phyloP scores from a whole-genome alignment of 495 filamentous ascomycete species.

The Penicillium subrubescens region DNA sequence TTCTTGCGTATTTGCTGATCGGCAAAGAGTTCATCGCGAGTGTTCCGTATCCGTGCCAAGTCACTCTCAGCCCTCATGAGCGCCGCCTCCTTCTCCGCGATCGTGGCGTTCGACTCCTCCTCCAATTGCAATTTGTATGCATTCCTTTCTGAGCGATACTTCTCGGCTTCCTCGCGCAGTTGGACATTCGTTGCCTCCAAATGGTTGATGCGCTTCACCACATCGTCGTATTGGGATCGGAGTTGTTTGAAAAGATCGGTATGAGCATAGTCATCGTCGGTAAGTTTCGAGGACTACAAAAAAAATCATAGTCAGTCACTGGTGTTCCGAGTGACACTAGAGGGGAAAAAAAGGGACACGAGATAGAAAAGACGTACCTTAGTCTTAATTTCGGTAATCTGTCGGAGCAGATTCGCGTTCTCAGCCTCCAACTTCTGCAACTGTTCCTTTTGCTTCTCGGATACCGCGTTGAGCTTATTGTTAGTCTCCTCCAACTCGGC shows the following conservation, averaged over 20 bases:
- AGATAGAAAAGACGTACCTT: constrained; percentile 41
- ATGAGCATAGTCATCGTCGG: constrained; percentile 90
- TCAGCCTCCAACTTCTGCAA: constrained; percentile 75
- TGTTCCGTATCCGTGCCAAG: constrained; percentile 77
- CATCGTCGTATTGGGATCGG: constrained; percentile 87
- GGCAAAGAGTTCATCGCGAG: constrained; percentile 79
- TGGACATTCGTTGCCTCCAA: constrained; percentile 86
- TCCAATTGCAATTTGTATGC: constrained; percentile 78
- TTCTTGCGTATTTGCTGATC: constrained; percentile 80
- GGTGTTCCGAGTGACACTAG: background rate
- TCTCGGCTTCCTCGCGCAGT: constrained; percentile 81
- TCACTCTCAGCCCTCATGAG: constrained; percentile 80
- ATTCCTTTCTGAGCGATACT: constrained; percentile 80
- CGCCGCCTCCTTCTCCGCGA: constrained; percentile 78
- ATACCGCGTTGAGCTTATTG: constrained; percentile 71
- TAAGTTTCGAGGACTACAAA: constrained; percentile 62
- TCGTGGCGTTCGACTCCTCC: constrained; percentile 67
- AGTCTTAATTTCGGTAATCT: constrained; percentile 70
- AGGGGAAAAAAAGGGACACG: background rate
- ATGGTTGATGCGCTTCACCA: constrained; percentile 87
- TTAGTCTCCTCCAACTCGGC: constrained; percentile 68
- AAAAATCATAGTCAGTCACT: constrained; percentile 14
- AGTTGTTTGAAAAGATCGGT: constrained; percentile 92
- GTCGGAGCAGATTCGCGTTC: constrained; percentile 75
- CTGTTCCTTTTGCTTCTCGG: constrained; percentile 84